Conservation (phyloP, 2,329 filamentous ascomycete genomes). For the Aspergillus ochraceus region DNA sequence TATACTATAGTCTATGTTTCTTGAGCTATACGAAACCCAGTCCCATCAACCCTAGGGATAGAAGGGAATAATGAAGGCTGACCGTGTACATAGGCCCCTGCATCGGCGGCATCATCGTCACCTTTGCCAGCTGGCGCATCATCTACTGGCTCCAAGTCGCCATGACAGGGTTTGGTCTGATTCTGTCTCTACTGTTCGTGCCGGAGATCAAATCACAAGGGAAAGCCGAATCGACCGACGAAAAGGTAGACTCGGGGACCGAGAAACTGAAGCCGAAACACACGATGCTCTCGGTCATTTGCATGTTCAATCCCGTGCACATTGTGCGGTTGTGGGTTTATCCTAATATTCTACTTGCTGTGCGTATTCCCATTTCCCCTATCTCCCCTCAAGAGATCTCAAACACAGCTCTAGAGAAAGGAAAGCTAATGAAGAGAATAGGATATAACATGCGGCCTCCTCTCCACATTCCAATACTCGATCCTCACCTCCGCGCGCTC, state of each 20-base stretch:
- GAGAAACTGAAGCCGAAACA: slow-evolving; percentile 42
- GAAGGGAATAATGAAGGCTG: no score
- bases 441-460: slow-evolving; percentile 39
- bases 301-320: slow-evolving; percentile 62
- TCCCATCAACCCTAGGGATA: no score
- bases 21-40: no score
- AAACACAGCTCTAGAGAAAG: slow-evolving; percentile 19
- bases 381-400: slow-evolving; percentile 14
- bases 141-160: slow-evolving; percentile 79
- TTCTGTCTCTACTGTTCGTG: slow-evolving; percentile 65
- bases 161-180: slow-evolving; percentile 60
- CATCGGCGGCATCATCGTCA: slow-evolving; percentile 75
- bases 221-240: slow-evolving; percentile 56
- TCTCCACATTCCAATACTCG: slow-evolving; percentile 74
- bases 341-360: slow-evolving; percentile 65
- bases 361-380: slow-evolving; percentile 35
- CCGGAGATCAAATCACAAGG: slow-evolving; percentile 62
- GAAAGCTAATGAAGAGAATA: slow-evolving; percentile 12
- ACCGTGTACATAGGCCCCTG: no score
- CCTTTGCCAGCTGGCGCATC: slow-evolving; percentile 69
- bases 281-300: slow-evolving; percentile 5
- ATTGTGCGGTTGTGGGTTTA: slow-evolving; percentile 63
- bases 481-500: slow-evolving; percentile 69
- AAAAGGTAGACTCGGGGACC: slow-evolving; percentile 11
- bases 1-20: neutral